Evolutionary conservation across 1,284 basidiomycete genomes (phyloP).

Genomic region (Papiliotrema fonsecae): DNA sequence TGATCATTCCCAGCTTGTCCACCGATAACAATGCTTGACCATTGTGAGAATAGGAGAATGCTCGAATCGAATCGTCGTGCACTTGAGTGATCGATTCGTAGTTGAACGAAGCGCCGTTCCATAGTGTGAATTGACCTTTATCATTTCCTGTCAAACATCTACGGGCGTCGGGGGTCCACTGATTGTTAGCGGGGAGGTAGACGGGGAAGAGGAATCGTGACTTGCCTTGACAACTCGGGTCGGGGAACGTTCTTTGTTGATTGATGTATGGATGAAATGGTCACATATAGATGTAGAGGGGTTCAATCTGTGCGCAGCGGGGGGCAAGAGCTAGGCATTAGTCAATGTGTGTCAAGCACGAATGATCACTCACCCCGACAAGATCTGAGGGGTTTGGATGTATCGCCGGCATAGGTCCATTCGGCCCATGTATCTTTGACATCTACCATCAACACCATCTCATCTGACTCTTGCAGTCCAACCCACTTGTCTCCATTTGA

Average conservation of each 20-base stretch:
- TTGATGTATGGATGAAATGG: slow-evolving; percentile 95
- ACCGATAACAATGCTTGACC: slow-evolving; percentile 87
- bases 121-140: slow-evolving; percentile 95
- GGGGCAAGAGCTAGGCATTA: slow-evolving; percentile 71
- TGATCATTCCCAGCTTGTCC: slow-evolving; percentile 90
- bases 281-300: slow-evolving; percentile 87
- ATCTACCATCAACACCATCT: slow-evolving; percentile 51
- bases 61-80: slow-evolving; percentile 89
- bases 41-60: slow-evolving; percentile 83
- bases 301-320: slow-evolving; percentile 83
- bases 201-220: slow-evolving; percentile 14
- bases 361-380: slow-evolving; percentile 61
- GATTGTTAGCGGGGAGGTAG: slow-evolving; percentile 1
- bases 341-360: not conserved
- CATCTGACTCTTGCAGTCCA: not conserved
- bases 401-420: slow-evolving; percentile 67
- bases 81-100: slow-evolving; percentile 95
- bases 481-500: slow-evolving; percentile 74
- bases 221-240: slow-evolving; percentile 88
- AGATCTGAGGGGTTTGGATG: slow-evolving; percentile 76
- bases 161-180: slow-evolving; percentile 96
- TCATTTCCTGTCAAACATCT: slow-evolving; percentile 91
- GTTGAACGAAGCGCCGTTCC: slow-evolving; percentile 99
- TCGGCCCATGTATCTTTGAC: slow-evolving; percentile 67
- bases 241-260: slow-evolving; percentile 96